Percentiles rank a stretch among this genome's conserved stretches.
Evolutionary conservation across 192 early-diverging fungal species (phyloP).

Genomic region (Backusella australiensis): DNA sequence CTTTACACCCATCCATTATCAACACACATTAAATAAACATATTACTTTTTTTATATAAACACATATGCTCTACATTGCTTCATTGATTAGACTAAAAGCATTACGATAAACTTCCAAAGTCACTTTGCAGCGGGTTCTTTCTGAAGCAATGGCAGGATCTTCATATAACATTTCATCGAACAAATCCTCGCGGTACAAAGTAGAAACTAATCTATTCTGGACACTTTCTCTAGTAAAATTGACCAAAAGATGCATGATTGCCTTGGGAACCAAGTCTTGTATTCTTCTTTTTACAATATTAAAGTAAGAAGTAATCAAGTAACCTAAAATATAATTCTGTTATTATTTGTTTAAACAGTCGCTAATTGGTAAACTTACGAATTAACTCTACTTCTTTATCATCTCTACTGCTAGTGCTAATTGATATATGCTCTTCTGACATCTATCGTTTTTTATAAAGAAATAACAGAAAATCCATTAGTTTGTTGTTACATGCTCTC

Average conservation of each 20-base stretch:
- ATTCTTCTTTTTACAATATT: constrained; percentile 72
- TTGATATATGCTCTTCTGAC: constrained; percentile 3
- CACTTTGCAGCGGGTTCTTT: constrained; percentile 68
- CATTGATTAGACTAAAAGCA: constrained; percentile 64
- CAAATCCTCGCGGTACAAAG: constrained; percentile 67
- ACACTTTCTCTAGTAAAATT: constrained; percentile 66
- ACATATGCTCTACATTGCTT: constrained; percentile 44
- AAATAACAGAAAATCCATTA: too few species aligned
- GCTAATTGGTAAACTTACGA: constrained; percentile 34
- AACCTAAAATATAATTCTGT: constrained; percentile 32
- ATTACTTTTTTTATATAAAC: not conserved
- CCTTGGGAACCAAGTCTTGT: constrained; percentile 75
- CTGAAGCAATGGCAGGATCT: constrained; percentile 62
- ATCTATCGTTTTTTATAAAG: not conserved
- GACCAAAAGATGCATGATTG: constrained; percentile 77
- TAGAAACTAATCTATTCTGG: constrained; percentile 71
- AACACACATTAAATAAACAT: not conserved
- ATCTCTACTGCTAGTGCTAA: constrained; percentile 52
- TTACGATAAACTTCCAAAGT: constrained; percentile 77
- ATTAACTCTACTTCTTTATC: constrained; percentile 75
- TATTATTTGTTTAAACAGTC: not conserved
- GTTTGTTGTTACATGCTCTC: too few species aligned
- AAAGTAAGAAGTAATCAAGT: constrained; percentile 72
- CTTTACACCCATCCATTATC: not conserved
- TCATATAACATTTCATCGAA: constrained; percentile 67